A percentile compares a stretch with the other conserved stretches of the same genome.
phyloP scores from a whole-genome alignment of 1,284 basidiomycete genomes.

The Tylopilus orsonianus region DNA sequence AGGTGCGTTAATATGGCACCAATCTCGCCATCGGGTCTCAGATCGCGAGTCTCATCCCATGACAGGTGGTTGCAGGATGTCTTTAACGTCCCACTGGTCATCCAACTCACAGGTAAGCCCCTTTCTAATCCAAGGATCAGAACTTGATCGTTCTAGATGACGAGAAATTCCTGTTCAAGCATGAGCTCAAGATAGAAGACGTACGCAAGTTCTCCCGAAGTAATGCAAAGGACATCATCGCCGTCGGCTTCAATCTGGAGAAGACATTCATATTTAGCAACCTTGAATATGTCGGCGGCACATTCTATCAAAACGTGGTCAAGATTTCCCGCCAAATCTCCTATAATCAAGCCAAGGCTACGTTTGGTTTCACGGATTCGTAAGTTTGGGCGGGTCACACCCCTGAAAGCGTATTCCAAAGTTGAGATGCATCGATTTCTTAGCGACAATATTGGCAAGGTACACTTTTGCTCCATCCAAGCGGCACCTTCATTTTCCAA shows the following conservation, averaged over 20 bases:
- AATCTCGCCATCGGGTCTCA: too few relatives aligned
- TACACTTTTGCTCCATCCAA: constrained; percentile 97
- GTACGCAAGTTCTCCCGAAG: constrained; percentile 81
- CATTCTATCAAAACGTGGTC: constrained; percentile 94
- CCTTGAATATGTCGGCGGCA: constrained; percentile 85
- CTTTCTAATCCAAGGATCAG: neutral
- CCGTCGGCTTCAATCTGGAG: constrained; percentile 88
- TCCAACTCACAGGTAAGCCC: constrained; percentile 84
- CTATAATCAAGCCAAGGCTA: constrained; percentile 90
- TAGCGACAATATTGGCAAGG: constrained; percentile 97
- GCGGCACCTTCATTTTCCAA: constrained; percentile 97
- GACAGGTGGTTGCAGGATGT: constrained; percentile 94
- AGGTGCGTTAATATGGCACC: constrained; percentile 79
- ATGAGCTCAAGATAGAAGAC: constrained; percentile 89
- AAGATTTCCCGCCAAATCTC: constrained; percentile 93
- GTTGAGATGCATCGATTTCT: neutral
- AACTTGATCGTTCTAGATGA: constrained; percentile 65
- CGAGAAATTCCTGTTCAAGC: constrained; percentile 99
- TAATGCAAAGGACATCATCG: constrained; percentile 96
- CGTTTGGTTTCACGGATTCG: constrained; percentile 96
- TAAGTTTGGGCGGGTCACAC: constrained; percentile 41
- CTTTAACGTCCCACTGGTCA: constrained; percentile 91
- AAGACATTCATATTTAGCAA: constrained; percentile 99
- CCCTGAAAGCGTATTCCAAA: too few relatives aligned
- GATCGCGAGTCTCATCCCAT: constrained; percentile 5